Evolutionary conservation across 441 rosid species (phyloP), one percentile per base, ranked within the genome.

Genomic region (Corymbia calophylla): DNA sequence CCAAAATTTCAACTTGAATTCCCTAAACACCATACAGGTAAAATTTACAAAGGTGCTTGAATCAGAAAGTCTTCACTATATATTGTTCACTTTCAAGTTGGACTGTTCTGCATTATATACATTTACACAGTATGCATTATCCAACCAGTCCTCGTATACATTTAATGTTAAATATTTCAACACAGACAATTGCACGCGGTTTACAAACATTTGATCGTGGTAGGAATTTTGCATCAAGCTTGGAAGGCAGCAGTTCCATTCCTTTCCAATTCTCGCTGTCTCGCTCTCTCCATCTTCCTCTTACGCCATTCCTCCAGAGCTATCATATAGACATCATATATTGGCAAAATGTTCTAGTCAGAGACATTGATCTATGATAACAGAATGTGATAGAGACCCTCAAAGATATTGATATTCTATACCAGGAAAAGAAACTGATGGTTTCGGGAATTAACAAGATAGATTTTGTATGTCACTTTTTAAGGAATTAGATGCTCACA

Each of bases 281-380:
- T 94, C 5, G 98, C 97, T 82, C 98, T 94, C 89, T 98, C 98
- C 96, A 98, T 96, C 93, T 96, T 98, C 92, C 98, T 92, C 91
- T 95, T 97, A 27, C 98, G 95, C 99, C 99, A 98, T 92, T 97
- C 98, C 92, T 97, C 99, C 58, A 96, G 90, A 89, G 99, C 99
- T 96, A 95, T 87, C n/a, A 54, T 51, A 66, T 58, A 44, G 53
- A 77, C 53, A 77, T 77, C 84, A 44, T 23, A 23, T 13, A 23
- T 44, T 7, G 18, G 84, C 17, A 23, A 73, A 44, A 73, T 39
- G 18, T 39, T 39, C 84, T 2, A 77, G 53, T 77, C n/a, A 77
- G 84, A 77, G n/a, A 77, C 84, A 13, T n/a, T n/a, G 5, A n/a
- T 32, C 48, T 39, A 77, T 49, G 80, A 90, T 62, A 91, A 90